phyloP scores from a whole-genome alignment of 1,284 basidiomycete genomes.

The Rhodotorula glutinis region DNA sequence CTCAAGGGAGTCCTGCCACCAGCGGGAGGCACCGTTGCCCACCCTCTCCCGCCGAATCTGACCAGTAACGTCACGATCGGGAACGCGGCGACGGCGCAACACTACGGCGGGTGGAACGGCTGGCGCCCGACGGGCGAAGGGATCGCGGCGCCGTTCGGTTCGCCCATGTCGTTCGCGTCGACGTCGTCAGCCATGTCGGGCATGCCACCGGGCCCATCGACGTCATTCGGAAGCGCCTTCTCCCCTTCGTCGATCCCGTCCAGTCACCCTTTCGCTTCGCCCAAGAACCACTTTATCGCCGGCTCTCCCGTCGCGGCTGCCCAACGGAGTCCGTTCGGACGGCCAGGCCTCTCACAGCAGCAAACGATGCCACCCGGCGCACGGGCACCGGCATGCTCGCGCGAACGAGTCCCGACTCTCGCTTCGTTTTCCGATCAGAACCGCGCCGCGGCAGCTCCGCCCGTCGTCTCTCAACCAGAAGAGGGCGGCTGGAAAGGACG shows the following conservation, averaged over 20 bases:
- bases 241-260: background rate
- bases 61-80: background rate
- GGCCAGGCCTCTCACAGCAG: background rate
- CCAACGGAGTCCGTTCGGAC: background rate
- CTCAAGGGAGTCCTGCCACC: conserved; percentile 12
- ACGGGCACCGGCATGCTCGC: conserved; percentile 13
- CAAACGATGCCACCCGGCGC: background rate
- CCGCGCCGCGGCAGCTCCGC: background rate
- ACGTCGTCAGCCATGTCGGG: background rate
- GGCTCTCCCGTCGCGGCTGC: background rate
- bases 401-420: conserved; percentile 9
- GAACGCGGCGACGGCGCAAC: background rate
- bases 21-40: background rate
- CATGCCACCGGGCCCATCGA: background rate
- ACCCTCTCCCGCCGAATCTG: background rate
- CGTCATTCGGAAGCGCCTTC: background rate
- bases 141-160: conserved; percentile 10
- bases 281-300: background rate
- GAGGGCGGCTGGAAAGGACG: conserved; percentile 9
- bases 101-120: conserved; percentile 8
- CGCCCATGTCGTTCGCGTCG: conserved; percentile 20
- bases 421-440: background rate
- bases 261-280: conserved; percentile 1
- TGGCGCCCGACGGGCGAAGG: conserved; percentile 10
- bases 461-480: background rate